phyloP scores from a whole-genome alignment of 441 rosid species.

The Jatropha multifida region DNA sequence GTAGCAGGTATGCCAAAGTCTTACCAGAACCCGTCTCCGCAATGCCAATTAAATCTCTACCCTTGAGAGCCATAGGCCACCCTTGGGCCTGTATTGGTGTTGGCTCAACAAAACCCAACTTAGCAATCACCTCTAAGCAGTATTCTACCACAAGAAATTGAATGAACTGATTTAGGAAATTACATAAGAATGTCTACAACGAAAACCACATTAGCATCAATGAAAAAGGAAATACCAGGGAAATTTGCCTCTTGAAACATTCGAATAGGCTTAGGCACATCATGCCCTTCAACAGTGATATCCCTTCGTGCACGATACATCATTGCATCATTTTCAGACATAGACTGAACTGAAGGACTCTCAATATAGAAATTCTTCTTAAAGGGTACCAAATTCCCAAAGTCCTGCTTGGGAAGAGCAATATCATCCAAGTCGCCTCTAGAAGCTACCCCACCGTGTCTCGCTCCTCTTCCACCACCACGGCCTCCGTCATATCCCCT shows the following conservation, averaged over 20 bases:
- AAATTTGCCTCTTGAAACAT: slow-evolving; percentile 83
- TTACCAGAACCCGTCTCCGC: slow-evolving; percentile 99
- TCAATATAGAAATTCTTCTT: slow-evolving; percentile 88
- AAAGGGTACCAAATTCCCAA: slow-evolving; percentile 75
- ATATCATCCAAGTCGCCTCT: slow-evolving; percentile 65
- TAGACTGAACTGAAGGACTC: slow-evolving; percentile 56
- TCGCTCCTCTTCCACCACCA: slow-evolving; percentile 54
- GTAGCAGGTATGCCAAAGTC: slow-evolving; percentile 90
- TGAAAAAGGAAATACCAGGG: slow-evolving; percentile 52
- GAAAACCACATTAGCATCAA: background rate
- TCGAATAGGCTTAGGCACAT: slow-evolving; percentile 80
- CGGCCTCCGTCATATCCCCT: slow-evolving; percentile 36
- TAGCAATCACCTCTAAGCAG: slow-evolving; percentile 81
- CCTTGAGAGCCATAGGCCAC: slow-evolving; percentile 98
- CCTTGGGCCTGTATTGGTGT: slow-evolving; percentile 96
- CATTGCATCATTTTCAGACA: slow-evolving; percentile 69
- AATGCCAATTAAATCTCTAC: slow-evolving; percentile 89
- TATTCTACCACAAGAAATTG: slow-evolving; percentile 45
- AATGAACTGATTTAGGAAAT: slow-evolving; percentile 12
- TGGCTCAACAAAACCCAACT: slow-evolving; percentile 91
- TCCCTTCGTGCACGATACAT: slow-evolving; percentile 63
- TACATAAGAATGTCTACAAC: background rate
- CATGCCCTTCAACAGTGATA: slow-evolving; percentile 80
- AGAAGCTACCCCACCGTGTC: slow-evolving; percentile 48
- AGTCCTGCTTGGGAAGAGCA: slow-evolving; percentile 73